These are phyloP conservation scores for Lipomyces orientalis DNA, from an alignment of 805 yeast species.

Conservation along the genomic window DNA sequence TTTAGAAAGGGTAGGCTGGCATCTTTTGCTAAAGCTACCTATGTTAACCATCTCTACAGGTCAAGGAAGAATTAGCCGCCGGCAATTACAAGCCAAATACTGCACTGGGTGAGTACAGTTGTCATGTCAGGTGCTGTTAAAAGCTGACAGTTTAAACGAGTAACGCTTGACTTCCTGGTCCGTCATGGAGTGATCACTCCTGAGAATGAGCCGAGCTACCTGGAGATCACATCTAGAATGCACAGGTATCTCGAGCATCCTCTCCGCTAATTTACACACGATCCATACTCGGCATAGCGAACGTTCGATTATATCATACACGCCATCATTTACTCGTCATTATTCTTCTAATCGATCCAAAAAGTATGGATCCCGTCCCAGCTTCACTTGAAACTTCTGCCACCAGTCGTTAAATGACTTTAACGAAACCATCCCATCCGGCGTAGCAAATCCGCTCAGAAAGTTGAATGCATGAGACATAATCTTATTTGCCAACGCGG, in stretches of 20 bases:
- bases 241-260: conserved; percentile 82
- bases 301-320: not conserved
- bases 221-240: conserved; percentile 61
- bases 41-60: conserved; percentile 35
- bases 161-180: conserved; percentile 82
- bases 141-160: conserved; percentile 38
- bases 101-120: conserved; percentile 53
- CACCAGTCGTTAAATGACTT: conserved; percentile 94
- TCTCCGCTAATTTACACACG: conserved; percentile 39
- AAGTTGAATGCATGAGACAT: conserved; percentile 92
- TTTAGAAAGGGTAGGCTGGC: conserved; percentile 52
- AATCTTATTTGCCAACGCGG: conserved; percentile 79
- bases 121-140: not conserved
- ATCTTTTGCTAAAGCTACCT: not conserved
- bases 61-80: conserved; percentile 53
- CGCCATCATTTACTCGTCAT: not conserved
- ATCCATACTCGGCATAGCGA: not conserved
- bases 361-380: conserved; percentile 82
- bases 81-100: conserved; percentile 90
- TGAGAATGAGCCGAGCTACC: conserved; percentile 67
- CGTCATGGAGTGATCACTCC: conserved; percentile 77
- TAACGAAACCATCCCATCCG: conserved; percentile 80
- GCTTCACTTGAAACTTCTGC: conserved; percentile 79
- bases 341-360: conserved; percentile 55
- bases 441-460: conserved; percentile 83